Evolutionary conservation across 2,329 filamentous ascomycete genomes (phyloP), one percentile per base, ranked within the genome.

Genomic region (Orbilia oligospora): DNA sequence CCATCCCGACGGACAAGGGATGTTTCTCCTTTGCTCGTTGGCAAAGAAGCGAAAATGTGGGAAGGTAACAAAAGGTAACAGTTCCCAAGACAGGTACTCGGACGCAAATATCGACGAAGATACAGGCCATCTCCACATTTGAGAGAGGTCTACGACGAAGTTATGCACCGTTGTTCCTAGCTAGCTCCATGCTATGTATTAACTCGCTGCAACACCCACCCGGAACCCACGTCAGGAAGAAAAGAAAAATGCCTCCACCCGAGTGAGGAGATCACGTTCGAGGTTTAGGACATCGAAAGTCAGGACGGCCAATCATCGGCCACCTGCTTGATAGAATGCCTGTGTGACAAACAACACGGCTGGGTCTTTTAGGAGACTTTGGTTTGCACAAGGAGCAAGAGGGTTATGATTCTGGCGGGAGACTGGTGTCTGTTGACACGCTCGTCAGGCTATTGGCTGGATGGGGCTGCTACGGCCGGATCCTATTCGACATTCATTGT

Each of bases 341-440:
- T 77, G 73, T 77, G 73, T 77, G 67, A 77, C 73, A 77, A 67
- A 77, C 73, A 77, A 77, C 73, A 71, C 73, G 30, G 53, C 41
- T 51, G 48, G 38, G 44, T 22, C 53, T 48, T 64, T 46, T 20
- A 33, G 44, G 61, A 65, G 30, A 49, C 6, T 3, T 30, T 30
- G 18, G 46, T 36, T 61, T 24, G 27, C 69, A 72, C 69, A 65
- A 65, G 56, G 56, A 46, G 41, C 41, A 46, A 71, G 55, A 71
- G 44, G 48, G 69, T 72, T 72, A n/a, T n/a, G n/a, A n/a, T 72
- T 46, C 12, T 44, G 61, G 44, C 70, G 49, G 67, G 44, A 65
- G 38, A 27, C 49, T 20, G 38, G 46, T 38, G 56, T 46, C 33
- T n/a, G 38, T 67, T 38, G 20, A 67, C 61, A 44, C 27, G 8